Percentiles rank a stretch among this genome's conserved stretches.
These are phyloP conservation scores for Huntiella abstrusa DNA, from an alignment of 2,329 filamentous ascomycete species.

Conservation along the genomic window DNA sequence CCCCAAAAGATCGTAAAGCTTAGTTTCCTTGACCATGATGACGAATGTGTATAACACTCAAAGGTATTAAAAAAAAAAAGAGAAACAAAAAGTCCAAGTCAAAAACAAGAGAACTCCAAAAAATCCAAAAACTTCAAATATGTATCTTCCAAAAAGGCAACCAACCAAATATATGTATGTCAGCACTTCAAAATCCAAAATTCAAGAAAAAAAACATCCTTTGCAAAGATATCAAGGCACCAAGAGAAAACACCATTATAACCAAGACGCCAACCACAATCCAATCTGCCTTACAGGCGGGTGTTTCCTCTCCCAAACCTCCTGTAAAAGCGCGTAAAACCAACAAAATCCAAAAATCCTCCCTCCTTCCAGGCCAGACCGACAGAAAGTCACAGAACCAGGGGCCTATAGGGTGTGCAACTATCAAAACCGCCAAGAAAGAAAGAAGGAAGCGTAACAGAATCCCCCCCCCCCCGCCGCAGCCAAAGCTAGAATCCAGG, in stretches of 20 bases:
- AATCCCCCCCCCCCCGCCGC: too few relatives aligned
- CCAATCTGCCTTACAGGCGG: too few relatives aligned
- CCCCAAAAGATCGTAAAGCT: slow-evolving; percentile 61
- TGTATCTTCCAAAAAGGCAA: neutral
- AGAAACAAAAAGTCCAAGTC: neutral
- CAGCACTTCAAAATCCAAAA: neutral
- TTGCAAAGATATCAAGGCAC: too few relatives aligned
- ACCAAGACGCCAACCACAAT: too few relatives aligned
- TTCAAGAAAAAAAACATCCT: neutral
- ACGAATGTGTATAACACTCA: neutral
- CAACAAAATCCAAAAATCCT: neutral
- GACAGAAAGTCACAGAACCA: too few relatives aligned
- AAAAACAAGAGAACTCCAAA: neutral
- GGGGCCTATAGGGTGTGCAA: too few relatives aligned
- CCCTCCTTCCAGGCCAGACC: neutral
- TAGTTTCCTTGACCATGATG: slow-evolving; percentile 58
- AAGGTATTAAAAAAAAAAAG: neutral
- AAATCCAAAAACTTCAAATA: neutral
- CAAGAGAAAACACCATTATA: neutral
- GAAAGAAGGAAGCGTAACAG: too few relatives aligned
- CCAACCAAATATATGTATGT: neutral
- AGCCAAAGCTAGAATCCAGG: too few relatives aligned
- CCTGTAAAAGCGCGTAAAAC: neutral
- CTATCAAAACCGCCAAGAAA: too few relatives aligned
- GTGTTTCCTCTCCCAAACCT: neutral